Percentiles rank a stretch among this genome's conserved stretches.
phyloP scores from a whole-genome alignment of 108 stramenopile genomes.

The Poteriospumella lacustris region DNA sequence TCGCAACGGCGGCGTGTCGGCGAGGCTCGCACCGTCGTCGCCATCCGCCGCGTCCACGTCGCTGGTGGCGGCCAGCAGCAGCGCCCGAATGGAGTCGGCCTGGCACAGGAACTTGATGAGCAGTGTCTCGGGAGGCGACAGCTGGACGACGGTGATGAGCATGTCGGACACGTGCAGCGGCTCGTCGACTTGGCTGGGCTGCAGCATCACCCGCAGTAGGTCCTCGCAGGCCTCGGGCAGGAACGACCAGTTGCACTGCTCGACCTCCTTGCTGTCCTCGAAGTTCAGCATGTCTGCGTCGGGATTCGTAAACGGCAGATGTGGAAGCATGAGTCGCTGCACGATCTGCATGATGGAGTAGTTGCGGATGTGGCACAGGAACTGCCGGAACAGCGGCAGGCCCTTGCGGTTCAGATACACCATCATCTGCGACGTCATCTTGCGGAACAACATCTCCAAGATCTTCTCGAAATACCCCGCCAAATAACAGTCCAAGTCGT shows the following conservation, averaged over 20 bases:
- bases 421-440: constrained; percentile 46
- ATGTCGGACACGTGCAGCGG: constrained; percentile 32
- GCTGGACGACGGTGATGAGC: constrained; percentile 37
- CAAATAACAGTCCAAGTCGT: constrained; percentile 73
- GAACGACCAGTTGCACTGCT: constrained; percentile 18
- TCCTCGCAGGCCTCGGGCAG: constrained; percentile 3
- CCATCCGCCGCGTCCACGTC: background rate
- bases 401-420: constrained; percentile 40
- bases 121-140: constrained; percentile 39
- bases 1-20: too few species aligned
- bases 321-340: constrained; percentile 75
- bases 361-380: constrained; percentile 75
- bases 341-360: constrained; percentile 89
- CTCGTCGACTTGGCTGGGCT: background rate
- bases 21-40: too few species aligned
- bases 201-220: background rate
- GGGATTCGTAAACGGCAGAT: constrained; percentile 60
- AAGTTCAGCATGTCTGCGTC: constrained; percentile 61
- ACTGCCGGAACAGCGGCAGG: constrained; percentile 64
- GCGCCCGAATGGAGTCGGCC: background rate
- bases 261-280: constrained; percentile 36
- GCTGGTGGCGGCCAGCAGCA: background rate
- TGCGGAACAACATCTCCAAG: constrained; percentile 65
- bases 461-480: constrained; percentile 93
- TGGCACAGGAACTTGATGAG: constrained; percentile 31